Evolutionary conservation across 441 rosid genomes (phyloP), one percentile per base, ranked within the genome.

Genomic region (Pelargonium myrrhifolium): DNA sequence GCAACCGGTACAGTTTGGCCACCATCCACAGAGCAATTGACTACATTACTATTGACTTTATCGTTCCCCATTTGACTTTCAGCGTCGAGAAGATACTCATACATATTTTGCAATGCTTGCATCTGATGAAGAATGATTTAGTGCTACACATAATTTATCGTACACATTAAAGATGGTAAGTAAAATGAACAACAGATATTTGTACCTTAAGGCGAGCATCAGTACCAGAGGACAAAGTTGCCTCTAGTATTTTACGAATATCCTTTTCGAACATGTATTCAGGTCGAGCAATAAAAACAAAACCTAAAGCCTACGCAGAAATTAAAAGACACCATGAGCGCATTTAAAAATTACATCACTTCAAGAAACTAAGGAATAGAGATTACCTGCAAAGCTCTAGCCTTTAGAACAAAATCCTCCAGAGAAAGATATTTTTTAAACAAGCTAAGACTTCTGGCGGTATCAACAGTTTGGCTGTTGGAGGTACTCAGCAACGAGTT

Each of bases 211-310:
- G 87, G 68, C 92, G 97, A 72, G 77, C 77, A 62, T 96, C 83
- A 76, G 93, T 86, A 71, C 86, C 75, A 65, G 86, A 72, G 71
- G 97, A 79, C 68, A 96, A 81, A 70, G 98, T 80, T 71, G 87
- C 87, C 72, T 87, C 99, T 49, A 96, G 67, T 79, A 96, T 90
- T 77, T 82, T 85, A 58, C 94, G 88, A 56, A 96, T 84, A 76
- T 90, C 99, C 81, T 86, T 88, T 75, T 90, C 98, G 89, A 96
- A 85, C 98, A 96, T 93, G 84, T 79, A 87, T 56, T 90, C 96
- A 37, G 98, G 98, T 77, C 96, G 87, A 22, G 98, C 97, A 74
- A 93, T 96, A 71, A 96, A 86, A 79, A 88, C 82, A 77, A 81
- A 96, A 65, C 99, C 98, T 86, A 96, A 85, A 42, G 97, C 99